phyloP scores from a whole-genome alignment of 306 rosid genomes.

The Chamaecrista fasciculata region DNA sequence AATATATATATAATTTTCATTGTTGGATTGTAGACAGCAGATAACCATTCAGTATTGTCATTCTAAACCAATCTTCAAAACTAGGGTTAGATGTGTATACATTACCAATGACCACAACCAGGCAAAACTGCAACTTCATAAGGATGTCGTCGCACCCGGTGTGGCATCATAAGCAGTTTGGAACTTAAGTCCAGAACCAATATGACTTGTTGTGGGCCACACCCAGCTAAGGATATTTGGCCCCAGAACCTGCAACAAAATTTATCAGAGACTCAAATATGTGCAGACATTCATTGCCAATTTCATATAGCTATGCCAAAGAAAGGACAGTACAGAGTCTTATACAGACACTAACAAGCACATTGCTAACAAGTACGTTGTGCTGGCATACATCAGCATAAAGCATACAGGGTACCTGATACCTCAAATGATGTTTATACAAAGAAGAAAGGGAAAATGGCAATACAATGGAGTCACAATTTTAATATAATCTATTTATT shows the following conservation, averaged over 20 bases:
- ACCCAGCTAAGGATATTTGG: constrained; percentile 73
- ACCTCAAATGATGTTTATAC: neutral
- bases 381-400: neutral
- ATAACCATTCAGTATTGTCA: constrained; percentile 30
- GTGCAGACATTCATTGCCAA: too few species aligned
- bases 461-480: neutral
- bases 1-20: neutral
- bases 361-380: neutral
- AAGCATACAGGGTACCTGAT: neutral
- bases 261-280: constrained; percentile 30
- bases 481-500: neutral
- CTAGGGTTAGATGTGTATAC: constrained; percentile 31
- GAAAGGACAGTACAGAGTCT: neutral
- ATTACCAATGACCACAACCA: constrained; percentile 24
- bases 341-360: neutral
- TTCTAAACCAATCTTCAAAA: constrained; percentile 28
- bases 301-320: too few species aligned
- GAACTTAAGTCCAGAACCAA: constrained; percentile 78
- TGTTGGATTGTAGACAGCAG: constrained; percentile 24
- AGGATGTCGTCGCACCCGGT: constrained; percentile 41
- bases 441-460: constrained; percentile 7
- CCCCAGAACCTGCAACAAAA: constrained; percentile 73
- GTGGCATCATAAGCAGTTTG: constrained; percentile 50
- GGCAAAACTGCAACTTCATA: constrained; percentile 37
- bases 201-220: constrained; percentile 67